A percentile compares a stretch with the other conserved stretches of the same genome.
Conservation (phyloP, 345 rosid species). For the Fremontodendron californicum region DNA sequence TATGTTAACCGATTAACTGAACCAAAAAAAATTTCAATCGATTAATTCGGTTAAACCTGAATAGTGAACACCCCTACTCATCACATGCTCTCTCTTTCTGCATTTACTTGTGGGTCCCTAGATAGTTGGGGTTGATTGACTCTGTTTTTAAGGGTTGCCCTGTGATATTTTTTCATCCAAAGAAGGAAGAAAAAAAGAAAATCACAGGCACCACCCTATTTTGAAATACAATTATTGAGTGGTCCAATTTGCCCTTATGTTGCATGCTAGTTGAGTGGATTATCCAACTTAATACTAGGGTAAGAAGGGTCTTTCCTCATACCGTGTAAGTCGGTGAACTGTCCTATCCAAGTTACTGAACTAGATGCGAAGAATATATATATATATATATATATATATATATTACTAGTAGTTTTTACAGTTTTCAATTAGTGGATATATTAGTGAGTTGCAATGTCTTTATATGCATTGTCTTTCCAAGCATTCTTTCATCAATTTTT, state of each 20-base stretch:
- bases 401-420: background rate
- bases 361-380: background rate
- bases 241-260: background rate
- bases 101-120: conserved; percentile 14
- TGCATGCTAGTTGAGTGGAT: background rate
- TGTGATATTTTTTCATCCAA: background rate
- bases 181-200: background rate
- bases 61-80: too few relatives aligned
- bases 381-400: too few relatives aligned
- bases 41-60: too few relatives aligned
- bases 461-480: background rate
- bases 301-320: background rate
- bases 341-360: background rate
- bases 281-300: background rate
- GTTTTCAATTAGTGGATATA: background rate
- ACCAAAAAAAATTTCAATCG: too few relatives aligned
- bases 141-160: background rate
- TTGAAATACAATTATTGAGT: background rate
- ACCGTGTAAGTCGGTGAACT: background rate
- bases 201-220: background rate
- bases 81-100: conserved; percentile 9
- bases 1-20: too few relatives aligned
- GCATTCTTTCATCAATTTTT: background rate
- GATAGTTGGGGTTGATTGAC: conserved; percentile 11
- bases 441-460: background rate